Base-by-base conservation (phyloP, 768 basidiomycete species). In the Tephrocybe sp. region DNA sequence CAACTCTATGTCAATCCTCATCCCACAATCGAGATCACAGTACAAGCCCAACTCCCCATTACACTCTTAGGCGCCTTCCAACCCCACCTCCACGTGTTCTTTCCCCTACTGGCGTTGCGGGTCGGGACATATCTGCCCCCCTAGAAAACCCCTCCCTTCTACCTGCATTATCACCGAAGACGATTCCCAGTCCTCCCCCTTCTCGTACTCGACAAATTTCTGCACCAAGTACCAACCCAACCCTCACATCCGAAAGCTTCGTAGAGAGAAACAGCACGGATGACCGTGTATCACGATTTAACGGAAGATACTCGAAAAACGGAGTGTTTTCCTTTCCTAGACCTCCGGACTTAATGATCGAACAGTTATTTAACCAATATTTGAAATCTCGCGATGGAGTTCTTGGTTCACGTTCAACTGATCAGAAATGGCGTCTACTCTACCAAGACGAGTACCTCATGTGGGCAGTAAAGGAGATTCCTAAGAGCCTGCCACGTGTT, bases 401-500 rank as follows among this genome's bases (percentile, higher is more conserved):
- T 7, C 3, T n/a, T 22, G 29, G 8, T 13, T 37, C 25, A 4
- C 37, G 36, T 4, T 29, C 16, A 12, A 46, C 22, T 31, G 27
- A 44, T 19, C 42, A 44, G 30, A 44, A 44, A 31, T 44, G 42
- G 42, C 30, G 31, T 11, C 29, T 44, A 12, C 15, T 44, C n/a
- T 31, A 44, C 16, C 24, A 29, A 15, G 42, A 31, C 27, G 15
- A 31, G 13, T 16, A 29, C 25, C 25, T 44, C n/a, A 18, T 6
- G 3, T 30, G 42, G 27, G 8, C n/a, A 18, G 9, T 23, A 4
- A 19, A 18, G 3, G 18, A 29, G 29, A 13, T 30, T 31, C 4
- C 27, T n/a, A 18, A n/a, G 9, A 6, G 16, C 4, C 16, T 31
- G 27, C 25, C 13, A 21, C 42, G 12, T 5, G 12, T 12, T 4